Evolutionary conservation across 176 grass and related monocot species (phyloP), one percentile per base, ranked within the genome.

Genomic region (Saccharum officinarum): DNA sequence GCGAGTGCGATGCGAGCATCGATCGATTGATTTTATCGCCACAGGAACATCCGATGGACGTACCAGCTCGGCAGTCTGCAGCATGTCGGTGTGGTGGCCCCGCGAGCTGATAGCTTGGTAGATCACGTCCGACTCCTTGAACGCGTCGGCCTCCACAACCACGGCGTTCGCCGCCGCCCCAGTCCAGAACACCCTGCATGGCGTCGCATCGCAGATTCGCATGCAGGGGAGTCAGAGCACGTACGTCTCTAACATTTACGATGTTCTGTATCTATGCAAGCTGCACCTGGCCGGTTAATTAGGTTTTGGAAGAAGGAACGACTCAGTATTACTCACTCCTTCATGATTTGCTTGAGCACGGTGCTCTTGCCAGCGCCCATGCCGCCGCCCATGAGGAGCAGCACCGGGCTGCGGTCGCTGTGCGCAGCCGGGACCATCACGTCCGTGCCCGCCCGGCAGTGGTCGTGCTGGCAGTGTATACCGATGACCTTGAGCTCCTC

Each of bases 341-440:
- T 88, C 47, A 94, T 81, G 75, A 96, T 92, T 26, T 94, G 86
- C 18, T 92, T 94, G 81, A 99, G 90, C 38, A 94, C 90, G 25
- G 97, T 99, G 92, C 97, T 99, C 88, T 99, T 99, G 86, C 93
- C 97, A 31, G 93, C 94, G 8, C 93, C 97, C 97, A 99, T 99
- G 76, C 97, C 97, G 18, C 97, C 97, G 59, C 97, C 97, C 97
- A 96, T 99, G 10, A 99, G 84, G n/a, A 99, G 88, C 28, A 96
- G 93, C 12, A 99, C 97, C 0, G 93, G 93, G 88, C 97, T 99
- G 75, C 97, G 92, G 65, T 89, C 72, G 14, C 90, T 59, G 66
- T 77, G 94, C 26, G 97, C 93, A 2, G 78, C 92, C 9, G 97
- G 97, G 31, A 99, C 88, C 97, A 99, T 89, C 78, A 96, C 90